Percentiles rank a stretch among this genome's conserved stretches.
Conservation (phyloP, 2,329 filamentous ascomycete genomes). For the Ophiocordyceps australis region DNA sequence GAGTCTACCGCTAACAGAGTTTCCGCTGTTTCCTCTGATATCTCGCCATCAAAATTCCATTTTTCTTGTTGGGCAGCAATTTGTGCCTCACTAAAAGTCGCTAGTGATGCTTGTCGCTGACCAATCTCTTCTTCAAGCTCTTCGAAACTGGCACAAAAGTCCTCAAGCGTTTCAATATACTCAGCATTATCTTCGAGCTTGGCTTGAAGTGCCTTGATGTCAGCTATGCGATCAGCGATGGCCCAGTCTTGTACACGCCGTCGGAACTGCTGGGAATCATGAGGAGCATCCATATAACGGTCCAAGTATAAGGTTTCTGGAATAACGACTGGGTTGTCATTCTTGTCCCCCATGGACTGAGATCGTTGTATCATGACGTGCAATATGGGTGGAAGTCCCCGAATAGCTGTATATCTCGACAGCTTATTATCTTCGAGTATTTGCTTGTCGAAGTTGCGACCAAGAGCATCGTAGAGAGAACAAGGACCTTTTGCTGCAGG, state of each 20-base stretch:
- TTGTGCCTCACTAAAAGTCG: too few relatives aligned
- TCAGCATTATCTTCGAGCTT: constrained; percentile 9
- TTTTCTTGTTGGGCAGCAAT: constrained; percentile 8
- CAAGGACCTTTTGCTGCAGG: constrained; percentile 28
- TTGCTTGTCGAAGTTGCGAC: constrained; percentile 69
- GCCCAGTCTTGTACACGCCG: constrained; percentile 57
- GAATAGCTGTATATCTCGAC: constrained; percentile 52
- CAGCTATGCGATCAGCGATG: constrained; percentile 44
- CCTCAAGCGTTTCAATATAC: constrained; percentile 11
- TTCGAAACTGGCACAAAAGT: neutral
- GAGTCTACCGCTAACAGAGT: too few relatives aligned
- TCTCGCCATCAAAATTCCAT: constrained; percentile 19
- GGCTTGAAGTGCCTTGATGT: constrained; percentile 24
- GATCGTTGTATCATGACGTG: constrained; percentile 82
- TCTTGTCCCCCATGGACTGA: constrained; percentile 56
- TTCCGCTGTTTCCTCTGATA: constrained; percentile 18
- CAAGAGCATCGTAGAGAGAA: constrained; percentile 69
- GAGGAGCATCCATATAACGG: constrained; percentile 58
- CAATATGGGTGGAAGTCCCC: constrained; percentile 62
- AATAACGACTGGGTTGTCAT: constrained; percentile 61
- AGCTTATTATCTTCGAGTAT: constrained; percentile 47
- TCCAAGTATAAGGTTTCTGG: constrained; percentile 72
- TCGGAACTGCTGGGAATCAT: constrained; percentile 40
- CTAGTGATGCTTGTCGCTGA: constrained; percentile 1
- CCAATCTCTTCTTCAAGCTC: constrained; percentile 2